Conservation (phyloP, 257 asterid genomes). For the Penstemon newberryi region DNA sequence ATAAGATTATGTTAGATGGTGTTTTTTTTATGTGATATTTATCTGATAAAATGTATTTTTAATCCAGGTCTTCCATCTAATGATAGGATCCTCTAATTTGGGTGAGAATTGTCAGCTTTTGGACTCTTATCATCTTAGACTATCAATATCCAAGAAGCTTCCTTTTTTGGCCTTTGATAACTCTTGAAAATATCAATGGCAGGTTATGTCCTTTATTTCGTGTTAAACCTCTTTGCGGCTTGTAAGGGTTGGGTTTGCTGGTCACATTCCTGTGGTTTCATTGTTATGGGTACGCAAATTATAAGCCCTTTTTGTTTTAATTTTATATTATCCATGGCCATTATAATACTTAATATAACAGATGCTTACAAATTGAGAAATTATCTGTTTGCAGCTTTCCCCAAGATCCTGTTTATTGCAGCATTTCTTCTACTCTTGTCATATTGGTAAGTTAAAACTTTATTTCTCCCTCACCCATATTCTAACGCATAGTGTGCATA, state of each 20-base stretch:
- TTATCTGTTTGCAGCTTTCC: slow-evolving; percentile 68
- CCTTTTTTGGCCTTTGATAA: slow-evolving; percentile 15
- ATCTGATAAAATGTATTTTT: slow-evolving; percentile 30
- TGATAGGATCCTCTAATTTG: slow-evolving; percentile 86
- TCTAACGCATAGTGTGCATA: neutral
- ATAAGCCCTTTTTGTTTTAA: slow-evolving; percentile 15
- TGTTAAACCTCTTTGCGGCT: slow-evolving; percentile 76
- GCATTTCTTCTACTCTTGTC: slow-evolving; percentile 91
- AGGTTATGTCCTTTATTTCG: slow-evolving; percentile 83
- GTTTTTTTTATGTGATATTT: slow-evolving; percentile 3
- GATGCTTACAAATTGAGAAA: slow-evolving; percentile 21
- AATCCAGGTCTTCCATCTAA: slow-evolving; percentile 90
- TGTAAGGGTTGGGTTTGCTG: slow-evolving; percentile 90
- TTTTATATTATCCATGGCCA: slow-evolving; percentile 17
- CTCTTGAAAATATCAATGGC: slow-evolving; percentile 42
- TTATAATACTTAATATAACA: slow-evolving; percentile 2
- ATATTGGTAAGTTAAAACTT: slow-evolving; percentile 64
- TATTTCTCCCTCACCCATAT: neutral
- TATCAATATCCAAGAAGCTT: slow-evolving; percentile 20
- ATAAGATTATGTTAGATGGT: neutral
- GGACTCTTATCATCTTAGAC: slow-evolving; percentile 8
- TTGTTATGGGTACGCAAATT: slow-evolving; percentile 73
- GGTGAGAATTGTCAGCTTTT: slow-evolving; percentile 54
- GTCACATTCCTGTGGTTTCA: slow-evolving; percentile 86
- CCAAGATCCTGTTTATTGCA: slow-evolving; percentile 72